Evolutionary conservation across 495 filamentous ascomycete genomes (phyloP), one percentile per base, ranked within the genome.

Genomic region (Podospora sp.): DNA sequence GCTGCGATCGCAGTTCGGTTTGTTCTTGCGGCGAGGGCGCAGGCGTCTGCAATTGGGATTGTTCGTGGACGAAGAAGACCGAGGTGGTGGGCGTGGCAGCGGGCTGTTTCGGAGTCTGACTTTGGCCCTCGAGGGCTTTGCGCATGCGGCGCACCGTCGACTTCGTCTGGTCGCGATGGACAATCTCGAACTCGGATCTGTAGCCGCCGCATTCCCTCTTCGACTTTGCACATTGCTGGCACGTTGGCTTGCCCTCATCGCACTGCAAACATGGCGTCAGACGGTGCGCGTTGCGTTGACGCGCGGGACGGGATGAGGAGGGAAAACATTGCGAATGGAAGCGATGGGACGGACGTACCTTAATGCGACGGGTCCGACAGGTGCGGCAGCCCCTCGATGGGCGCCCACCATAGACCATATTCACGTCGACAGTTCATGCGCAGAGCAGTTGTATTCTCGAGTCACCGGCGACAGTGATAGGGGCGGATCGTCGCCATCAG

Each of bases 361-460:
- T 92, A 81, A 85, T 90, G 72, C 90, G 86, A 66, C 88, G 83
- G 16, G 84, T 82, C 69, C 89, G 82, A 71, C 90, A 92, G 73
- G 88, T 88, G 72, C 88, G 86, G 73, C 90, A 92, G 58, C 88
- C 89, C 79, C 86, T 82, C 64, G 88, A 90, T 59, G 89, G 89
- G 75, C 89, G 89, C 62, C 89, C 89, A 71, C 87, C 87, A 71
- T 91, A 92, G 18, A 92, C 89, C 89, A 92, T 92, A 33, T 14
- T 51, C 25, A 6, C 25, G 53, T 24, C 21, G 53, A 25, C 53
- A 25, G 11, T 46, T 46, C 40, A 46, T 46, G 16, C 40, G 40
- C 40, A 18, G 14, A 2, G 16, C 40, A 46, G 29, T 33, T 8
- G 29, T 33, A 33, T 33, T 33, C 33, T 36, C 40, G 16, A 18